A percentile compares a stretch with the other conserved stretches of the same genome.
phyloP scores from a whole-genome alignment of 2,329 filamentous ascomycete genomes.

The Aspergillus neotritici region DNA sequence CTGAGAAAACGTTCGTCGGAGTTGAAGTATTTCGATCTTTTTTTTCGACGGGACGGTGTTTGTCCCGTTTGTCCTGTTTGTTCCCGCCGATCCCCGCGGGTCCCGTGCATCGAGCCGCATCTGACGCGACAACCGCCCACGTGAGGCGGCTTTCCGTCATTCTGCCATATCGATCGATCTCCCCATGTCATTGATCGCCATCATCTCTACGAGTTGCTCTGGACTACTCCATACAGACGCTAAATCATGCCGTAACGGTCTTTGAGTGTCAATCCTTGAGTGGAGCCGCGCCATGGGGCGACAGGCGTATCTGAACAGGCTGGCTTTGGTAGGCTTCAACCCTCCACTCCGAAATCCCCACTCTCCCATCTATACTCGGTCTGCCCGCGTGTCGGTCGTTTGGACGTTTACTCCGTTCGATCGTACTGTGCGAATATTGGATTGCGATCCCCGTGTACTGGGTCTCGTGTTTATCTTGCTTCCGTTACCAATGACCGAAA shows the following conservation, averaged over 20 bases:
- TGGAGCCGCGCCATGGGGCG: constrained; percentile 34
- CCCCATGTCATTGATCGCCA: neutral
- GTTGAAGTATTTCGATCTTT: constrained; percentile 31
- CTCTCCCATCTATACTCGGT: too few relatives aligned
- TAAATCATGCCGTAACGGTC: neutral
- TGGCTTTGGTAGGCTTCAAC: constrained; percentile 40
- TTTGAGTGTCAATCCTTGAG: neutral
- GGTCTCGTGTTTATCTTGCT: too few relatives aligned
- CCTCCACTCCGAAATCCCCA: constrained; percentile 4
- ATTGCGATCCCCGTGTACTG: too few relatives aligned
- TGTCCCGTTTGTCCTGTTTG: constrained; percentile 25
- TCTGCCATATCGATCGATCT: neutral
- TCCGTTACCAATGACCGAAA: too few relatives aligned
- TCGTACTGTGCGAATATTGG: too few relatives aligned
- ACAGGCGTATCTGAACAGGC: constrained; percentile 41
- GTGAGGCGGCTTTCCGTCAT: constrained; percentile 4
- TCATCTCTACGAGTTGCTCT: neutral
- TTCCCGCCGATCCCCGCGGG: constrained; percentile 26
- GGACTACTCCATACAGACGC: neutral
- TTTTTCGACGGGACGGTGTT: constrained; percentile 24
- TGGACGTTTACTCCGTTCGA: too few relatives aligned
- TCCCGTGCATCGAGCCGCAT: constrained; percentile 21
- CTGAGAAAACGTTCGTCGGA: constrained; percentile 8
- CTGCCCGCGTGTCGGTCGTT: too few relatives aligned
- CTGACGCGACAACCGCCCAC: constrained; percentile 15